These are phyloP conservation scores for Coprinopsis marcescibilis DNA, from an alignment of 768 basidiomycete genomes.

Conservation along the genomic window DNA sequence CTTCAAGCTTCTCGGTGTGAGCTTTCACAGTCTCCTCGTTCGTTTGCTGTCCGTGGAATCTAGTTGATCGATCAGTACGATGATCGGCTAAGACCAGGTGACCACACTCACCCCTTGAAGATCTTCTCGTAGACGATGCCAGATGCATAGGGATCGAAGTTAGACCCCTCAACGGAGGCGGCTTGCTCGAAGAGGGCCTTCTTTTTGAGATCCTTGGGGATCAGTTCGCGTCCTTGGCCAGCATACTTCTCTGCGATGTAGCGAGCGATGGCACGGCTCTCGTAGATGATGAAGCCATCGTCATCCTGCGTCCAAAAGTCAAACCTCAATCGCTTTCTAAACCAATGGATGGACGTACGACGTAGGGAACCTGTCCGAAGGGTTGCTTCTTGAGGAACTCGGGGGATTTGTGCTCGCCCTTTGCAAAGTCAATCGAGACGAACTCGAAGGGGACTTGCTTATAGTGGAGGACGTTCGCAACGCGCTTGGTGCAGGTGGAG, in stretches of 20 bases:
- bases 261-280: constrained; percentile 54
- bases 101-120: constrained; percentile 40
- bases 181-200: constrained; percentile 41
- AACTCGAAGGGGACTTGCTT: constrained; percentile 16
- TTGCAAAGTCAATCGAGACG: constrained; percentile 5
- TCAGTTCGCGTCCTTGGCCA: constrained; percentile 41
- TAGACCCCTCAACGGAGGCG: constrained; percentile 42
- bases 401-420: constrained; percentile 11
- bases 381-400: constrained; percentile 13
- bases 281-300: constrained; percentile 57
- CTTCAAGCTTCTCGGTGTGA: constrained; percentile 18
- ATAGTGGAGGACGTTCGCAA: constrained; percentile 12
- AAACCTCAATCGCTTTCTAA: too few species aligned
- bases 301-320: too few species aligned
- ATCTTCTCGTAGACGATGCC: constrained; percentile 42
- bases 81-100: not conserved
- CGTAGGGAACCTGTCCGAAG: constrained; percentile 14
- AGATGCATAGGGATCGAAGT: constrained; percentile 41
- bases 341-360: constrained; percentile 11
- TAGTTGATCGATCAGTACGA: not conserved
- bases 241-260: constrained; percentile 55
- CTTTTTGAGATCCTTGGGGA: constrained; percentile 43
- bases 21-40: constrained; percentile 21
- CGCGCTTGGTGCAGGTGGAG: constrained; percentile 14
- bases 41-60: constrained; percentile 4